Conservation (phyloP, 1,284 basidiomycete species). For the Anthracocystis walkeri region DNA sequence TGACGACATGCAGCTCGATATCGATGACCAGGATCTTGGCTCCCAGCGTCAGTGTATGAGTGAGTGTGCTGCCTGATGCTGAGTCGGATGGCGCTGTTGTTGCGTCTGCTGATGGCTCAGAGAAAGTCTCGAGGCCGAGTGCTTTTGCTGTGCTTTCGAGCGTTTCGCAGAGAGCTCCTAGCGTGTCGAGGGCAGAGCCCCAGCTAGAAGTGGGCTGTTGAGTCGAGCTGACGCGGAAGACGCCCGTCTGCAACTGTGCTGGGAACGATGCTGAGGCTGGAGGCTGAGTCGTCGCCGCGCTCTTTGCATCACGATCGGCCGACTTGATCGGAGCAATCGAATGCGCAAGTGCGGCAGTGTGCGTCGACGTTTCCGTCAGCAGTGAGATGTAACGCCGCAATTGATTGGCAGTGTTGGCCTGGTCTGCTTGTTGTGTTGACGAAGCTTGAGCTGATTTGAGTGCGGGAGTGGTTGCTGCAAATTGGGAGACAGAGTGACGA, state of each 20-base stretch:
- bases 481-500: conserved; percentile 43
- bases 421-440: conserved; percentile 8
- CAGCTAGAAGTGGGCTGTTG: conserved; percentile 1
- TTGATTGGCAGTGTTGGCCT: conserved; percentile 24
- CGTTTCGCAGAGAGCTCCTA: conserved; percentile 36
- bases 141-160: conserved; percentile 27
- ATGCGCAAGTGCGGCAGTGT: conserved; percentile 42
- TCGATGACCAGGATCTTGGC: conserved; percentile 56
- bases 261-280: conserved; percentile 11
- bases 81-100: not conserved
- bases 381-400: conserved; percentile 45
- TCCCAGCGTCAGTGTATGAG: conserved; percentile 42
- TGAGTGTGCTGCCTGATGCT: not conserved
- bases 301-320: conserved; percentile 3
- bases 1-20: conserved; percentile 33
- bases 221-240: conserved; percentile 6
- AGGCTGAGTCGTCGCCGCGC: not conserved
- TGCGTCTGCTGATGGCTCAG: conserved; percentile 32
- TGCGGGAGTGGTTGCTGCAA: conserved; percentile 36
- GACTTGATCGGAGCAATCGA: conserved; percentile 40
- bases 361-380: conserved; percentile 42
- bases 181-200: conserved; percentile 15
- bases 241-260: conserved; percentile 16
- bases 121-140: conserved; percentile 50
- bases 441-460: conserved; percentile 16